These are phyloP conservation scores for Begonia masoniana DNA, from an alignment of 306 rosid species.

Conservation along the genomic window DNA sequence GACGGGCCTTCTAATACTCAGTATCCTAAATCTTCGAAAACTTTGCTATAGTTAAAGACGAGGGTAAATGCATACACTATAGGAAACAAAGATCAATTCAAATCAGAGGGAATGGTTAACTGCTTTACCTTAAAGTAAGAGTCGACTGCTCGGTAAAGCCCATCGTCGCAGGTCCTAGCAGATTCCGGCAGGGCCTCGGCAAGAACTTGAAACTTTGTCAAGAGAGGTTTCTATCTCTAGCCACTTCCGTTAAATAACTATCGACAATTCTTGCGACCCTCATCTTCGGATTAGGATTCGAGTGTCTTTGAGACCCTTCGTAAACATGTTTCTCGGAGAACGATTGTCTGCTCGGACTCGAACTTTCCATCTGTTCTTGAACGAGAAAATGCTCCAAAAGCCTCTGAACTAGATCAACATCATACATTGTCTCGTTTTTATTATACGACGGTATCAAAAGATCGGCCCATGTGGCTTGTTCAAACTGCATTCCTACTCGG, in stretches of 20 bases:
- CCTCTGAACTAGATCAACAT: conserved; percentile 91
- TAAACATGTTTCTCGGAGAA: conserved; percentile 44
- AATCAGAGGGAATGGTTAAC: neutral
- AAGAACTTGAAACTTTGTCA: conserved; percentile 94
- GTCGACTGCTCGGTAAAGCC: conserved; percentile 93
- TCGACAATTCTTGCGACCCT: conserved; percentile 97
- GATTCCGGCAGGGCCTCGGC: conserved; percentile 99
- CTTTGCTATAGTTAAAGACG: no score
- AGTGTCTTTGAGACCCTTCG: conserved; percentile 28
- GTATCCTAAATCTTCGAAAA: no score
- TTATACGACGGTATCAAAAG: conserved; percentile 67
- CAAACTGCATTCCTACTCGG: conserved; percentile 98
- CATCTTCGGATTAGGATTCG: conserved; percentile 61
- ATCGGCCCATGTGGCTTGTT: conserved; percentile 72
- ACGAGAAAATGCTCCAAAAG: conserved; percentile 89
- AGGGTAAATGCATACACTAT: no score
- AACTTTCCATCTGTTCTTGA: conserved; percentile 75
- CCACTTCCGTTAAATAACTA: conserved; percentile 91
- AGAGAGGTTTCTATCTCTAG: conserved; percentile 85
- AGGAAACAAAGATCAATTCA: no score
- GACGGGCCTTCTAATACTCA: no score
- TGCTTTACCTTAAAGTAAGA: conserved; percentile 78
- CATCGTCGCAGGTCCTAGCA: conserved; percentile 93
- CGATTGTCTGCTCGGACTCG: conserved; percentile 55
- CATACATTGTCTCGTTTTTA: conserved; percentile 63